Conservation (phyloP, 345 rosid species). For the Dipteronia sinensis region DNA sequence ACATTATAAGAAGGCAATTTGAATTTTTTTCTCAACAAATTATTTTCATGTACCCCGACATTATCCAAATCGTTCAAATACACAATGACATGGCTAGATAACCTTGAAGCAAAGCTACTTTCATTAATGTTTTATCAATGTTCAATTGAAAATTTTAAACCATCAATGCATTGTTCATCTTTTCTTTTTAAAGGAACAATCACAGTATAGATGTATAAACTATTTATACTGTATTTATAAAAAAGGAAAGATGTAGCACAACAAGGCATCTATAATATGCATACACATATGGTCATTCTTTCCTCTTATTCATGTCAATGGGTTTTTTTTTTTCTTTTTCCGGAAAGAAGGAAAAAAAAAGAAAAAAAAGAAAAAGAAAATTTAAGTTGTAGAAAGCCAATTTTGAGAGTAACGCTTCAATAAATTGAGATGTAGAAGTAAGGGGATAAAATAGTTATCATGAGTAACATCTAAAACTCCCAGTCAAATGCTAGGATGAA, state of each 20-base stretch:
- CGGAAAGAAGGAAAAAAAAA: too few species aligned
- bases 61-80: background rate
- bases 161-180: too few species aligned
- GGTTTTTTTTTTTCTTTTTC: too few species aligned
- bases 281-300: background rate
- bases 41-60: background rate
- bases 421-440: background rate
- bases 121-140: too few species aligned
- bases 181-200: too few species aligned
- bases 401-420: too few species aligned
- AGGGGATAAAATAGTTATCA: background rate
- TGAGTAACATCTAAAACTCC: background rate
- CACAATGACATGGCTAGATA: background rate
- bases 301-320: constrained; percentile 5
- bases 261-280: too few species aligned
- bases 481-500: background rate
- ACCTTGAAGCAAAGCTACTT: background rate
- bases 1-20: background rate
- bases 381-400: too few species aligned
- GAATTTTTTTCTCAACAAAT: background rate
- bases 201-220: background rate
- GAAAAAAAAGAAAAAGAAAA: too few species aligned
- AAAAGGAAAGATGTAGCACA: too few species aligned
- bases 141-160: too few species aligned
- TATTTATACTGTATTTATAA: too few species aligned